Evolutionary conservation across 2,329 filamentous ascomycete species (phyloP), one percentile per base, ranked within the genome.

Genomic region (Fusarium sp.): DNA sequence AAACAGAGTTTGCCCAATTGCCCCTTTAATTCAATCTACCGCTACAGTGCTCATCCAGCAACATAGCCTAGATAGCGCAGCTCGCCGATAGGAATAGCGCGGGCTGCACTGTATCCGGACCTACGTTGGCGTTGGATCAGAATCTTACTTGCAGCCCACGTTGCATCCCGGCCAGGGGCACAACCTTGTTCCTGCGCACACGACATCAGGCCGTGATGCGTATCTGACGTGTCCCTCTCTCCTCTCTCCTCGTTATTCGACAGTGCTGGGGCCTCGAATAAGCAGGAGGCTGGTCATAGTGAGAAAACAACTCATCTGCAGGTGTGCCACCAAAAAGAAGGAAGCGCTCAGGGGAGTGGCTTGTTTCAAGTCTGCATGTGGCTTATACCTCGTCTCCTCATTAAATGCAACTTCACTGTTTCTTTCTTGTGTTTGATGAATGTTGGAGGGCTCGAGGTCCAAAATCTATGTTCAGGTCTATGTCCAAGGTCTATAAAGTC

Each of bases 161-260:
- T 63, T 49, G 53, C 57, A 67, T 67, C 58, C 63, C 46, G 41
- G n/a, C 35, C 57, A 66, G 62, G 56, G 57, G 26, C 39, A 63
- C 35, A 57, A 55, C 56, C 67, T 56, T 53, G 57, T 67, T 66
- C 47, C 43, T 48, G 42, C 37, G 50, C 66, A 43, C 50, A 62
- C 49, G n/a, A 49, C 64, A 53, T 48, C 44, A 56, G 31, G 46
- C 33, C 29, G 44, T 58, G 58, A 71, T 72, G 60, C 55, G 46
- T 11, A 33, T 61, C 70, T 72, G 70, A 72, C 70, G 70, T 72
- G 70, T 58, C 35, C 46, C 23, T 47, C 12, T 57, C 29, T 28
- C 31, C n/a, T 63, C 31, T 55, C 16, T 47, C 24, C 23, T 31
- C 41, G 38, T 56, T 28, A 54, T 47, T 44, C 37, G 48, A 35